phyloP scores from a whole-genome alignment of 2,329 filamentous ascomycete species.

The Dryadomyces sulphureus region DNA sequence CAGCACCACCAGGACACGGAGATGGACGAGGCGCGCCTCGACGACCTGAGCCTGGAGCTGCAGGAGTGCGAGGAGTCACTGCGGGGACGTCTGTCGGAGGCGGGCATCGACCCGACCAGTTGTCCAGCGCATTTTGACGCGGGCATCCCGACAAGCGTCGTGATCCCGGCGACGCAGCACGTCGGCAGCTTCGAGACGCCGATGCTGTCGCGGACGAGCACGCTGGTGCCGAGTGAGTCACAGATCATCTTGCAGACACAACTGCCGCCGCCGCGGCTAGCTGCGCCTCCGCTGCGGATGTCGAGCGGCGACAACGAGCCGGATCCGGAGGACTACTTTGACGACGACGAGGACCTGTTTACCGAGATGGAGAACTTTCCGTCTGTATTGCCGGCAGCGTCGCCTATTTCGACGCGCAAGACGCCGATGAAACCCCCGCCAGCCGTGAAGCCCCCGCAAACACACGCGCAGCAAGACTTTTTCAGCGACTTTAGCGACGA shows the following conservation, averaged over 20 bases:
- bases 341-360: slow-evolving; percentile 13
- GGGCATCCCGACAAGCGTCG: slow-evolving; percentile 15
- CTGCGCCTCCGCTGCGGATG: too few species aligned
- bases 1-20: slow-evolving; percentile 34
- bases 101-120: slow-evolving; percentile 22
- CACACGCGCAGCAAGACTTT: slow-evolving; percentile 4
- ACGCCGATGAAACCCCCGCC: background rate
- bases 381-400: background rate
- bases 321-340: slow-evolving; percentile 13
- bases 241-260: slow-evolving; percentile 40
- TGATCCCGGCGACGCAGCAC: slow-evolving; percentile 31
- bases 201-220: slow-evolving; percentile 19
- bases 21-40: slow-evolving; percentile 33
- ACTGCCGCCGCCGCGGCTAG: slow-evolving; percentile 11
- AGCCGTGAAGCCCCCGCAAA: background rate
- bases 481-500: slow-evolving; percentile 21
- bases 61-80: slow-evolving; percentile 28
- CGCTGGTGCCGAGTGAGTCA: slow-evolving; percentile 19
- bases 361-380: slow-evolving; percentile 8
- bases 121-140: slow-evolving; percentile 10
- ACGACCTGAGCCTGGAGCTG: slow-evolving; percentile 30
- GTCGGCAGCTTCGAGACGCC: slow-evolving; percentile 15
- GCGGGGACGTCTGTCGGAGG: slow-evolving; percentile 24
- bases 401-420: too few species aligned
- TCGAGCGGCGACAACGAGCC: slow-evolving; percentile 1